Conservation (phyloP, 495 filamentous ascomycete species). For the Aspergillus biplanus region DNA sequence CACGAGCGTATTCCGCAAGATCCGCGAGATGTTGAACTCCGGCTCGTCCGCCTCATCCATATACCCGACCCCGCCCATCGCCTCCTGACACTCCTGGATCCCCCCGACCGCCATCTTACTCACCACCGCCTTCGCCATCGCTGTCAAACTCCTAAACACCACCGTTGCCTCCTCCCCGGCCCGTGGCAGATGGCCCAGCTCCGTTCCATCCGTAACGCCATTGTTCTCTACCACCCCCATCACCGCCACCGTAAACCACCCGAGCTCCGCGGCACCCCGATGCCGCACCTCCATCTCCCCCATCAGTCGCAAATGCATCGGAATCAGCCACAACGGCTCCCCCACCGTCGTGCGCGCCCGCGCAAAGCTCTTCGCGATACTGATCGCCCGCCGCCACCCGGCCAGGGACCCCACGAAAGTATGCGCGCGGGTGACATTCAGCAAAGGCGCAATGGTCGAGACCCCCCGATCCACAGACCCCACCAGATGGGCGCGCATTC, state of each 20-base stretch:
- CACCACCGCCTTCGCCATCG: slow-evolving; percentile 66
- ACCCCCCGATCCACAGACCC: slow-evolving; percentile 67
- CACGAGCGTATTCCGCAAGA: slow-evolving; percentile 67
- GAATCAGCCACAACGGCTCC: slow-evolving; percentile 55
- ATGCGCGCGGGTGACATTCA: slow-evolving; percentile 72
- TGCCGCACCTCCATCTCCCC: slow-evolving; percentile 58
- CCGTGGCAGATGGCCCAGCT: slow-evolving; percentile 30
- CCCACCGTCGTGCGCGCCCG: slow-evolving; percentile 56
- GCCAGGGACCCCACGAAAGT: slow-evolving; percentile 60
- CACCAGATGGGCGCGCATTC: slow-evolving; percentile 65
- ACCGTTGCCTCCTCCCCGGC: slow-evolving; percentile 36
- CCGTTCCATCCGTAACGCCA: slow-evolving; percentile 8
- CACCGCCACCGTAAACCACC: slow-evolving; percentile 62
- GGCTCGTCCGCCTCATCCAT: slow-evolving; percentile 56
- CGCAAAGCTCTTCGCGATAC: slow-evolving; percentile 62
- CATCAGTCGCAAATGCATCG: slow-evolving; percentile 64
- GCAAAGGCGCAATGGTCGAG: slow-evolving; percentile 64
- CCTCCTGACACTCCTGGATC: slow-evolving; percentile 67
- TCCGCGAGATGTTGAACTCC: slow-evolving; percentile 64
- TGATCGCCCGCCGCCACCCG: slow-evolving; percentile 62
- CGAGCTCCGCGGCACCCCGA: slow-evolving; percentile 60
- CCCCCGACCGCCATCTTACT: slow-evolving; percentile 58
- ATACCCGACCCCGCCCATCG: slow-evolving; percentile 77
- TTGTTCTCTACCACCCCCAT: slow-evolving; percentile 54
- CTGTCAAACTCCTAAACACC: slow-evolving; percentile 67